These are phyloP conservation scores for Dittrichia graveolens DNA, from an alignment of 129 eudicot species.

Conservation along the genomic window DNA sequence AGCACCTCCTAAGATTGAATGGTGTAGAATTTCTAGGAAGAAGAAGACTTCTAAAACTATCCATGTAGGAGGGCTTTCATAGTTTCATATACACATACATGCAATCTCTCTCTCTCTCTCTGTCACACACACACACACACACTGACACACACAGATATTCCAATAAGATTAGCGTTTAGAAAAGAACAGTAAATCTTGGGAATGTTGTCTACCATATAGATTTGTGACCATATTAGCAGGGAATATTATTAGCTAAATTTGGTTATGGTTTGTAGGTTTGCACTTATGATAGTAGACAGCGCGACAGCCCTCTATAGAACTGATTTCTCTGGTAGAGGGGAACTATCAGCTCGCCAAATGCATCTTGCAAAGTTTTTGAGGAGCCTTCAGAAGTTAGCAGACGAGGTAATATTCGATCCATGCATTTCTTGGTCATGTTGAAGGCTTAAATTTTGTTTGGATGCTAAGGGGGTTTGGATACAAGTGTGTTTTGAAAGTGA, in stretches of 20 bases:
- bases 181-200: neutral
- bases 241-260: neutral
- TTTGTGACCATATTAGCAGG: neutral
- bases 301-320: constrained; percentile 98
- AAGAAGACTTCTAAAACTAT: neutral
- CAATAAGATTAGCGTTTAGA: neutral
- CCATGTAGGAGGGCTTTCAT: neutral
- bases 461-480: neutral
- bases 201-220: neutral
- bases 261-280: constrained; percentile 57
- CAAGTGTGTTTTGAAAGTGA: neutral
- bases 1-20: neutral
- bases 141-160: neutral
- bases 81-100: neutral
- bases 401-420: constrained; percentile 54
- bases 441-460: neutral
- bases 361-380: constrained; percentile 97
- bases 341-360: constrained; percentile 92
- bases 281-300: constrained; percentile 95
- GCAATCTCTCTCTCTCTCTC: too few species aligned
- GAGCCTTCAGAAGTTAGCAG: constrained; percentile 94
- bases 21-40: neutral
- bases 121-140: neutral
- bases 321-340: constrained; percentile 95
- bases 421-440: neutral